Evolutionary conservation across 1,139 yeast genomes (phyloP).

Genomic region (Sugiyamaella neomexicana): DNA sequence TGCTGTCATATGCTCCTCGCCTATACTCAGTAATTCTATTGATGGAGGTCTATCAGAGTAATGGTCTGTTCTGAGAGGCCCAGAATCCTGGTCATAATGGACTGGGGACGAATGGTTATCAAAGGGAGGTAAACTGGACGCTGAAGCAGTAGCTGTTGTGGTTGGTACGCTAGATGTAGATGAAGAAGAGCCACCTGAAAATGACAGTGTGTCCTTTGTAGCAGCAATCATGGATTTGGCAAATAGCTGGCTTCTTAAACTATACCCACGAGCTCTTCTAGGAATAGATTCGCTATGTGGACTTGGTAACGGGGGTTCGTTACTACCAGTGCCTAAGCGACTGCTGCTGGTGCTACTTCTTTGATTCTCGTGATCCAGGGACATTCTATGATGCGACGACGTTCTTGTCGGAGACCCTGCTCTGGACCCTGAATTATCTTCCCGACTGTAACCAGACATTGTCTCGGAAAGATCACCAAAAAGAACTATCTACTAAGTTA

Average conservation of each 20-base stretch:
- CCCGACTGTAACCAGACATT: not conserved
- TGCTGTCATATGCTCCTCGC: not conserved
- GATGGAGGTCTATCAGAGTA: slow-evolving; percentile 6
- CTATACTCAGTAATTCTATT: not conserved
- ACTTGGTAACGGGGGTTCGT: not conserved
- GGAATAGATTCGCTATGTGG: slow-evolving; percentile 6
- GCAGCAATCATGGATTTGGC: slow-evolving; percentile 45
- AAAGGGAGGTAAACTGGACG: too few species aligned
- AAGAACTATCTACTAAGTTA: too few species aligned
- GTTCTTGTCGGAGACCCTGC: not conserved
- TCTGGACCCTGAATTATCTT: not conserved
- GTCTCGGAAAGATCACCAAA: not conserved
- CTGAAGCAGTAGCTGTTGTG: too few species aligned
- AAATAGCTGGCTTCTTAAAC: slow-evolving; percentile 71
- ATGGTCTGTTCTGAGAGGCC: not conserved
- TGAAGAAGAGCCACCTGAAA: slow-evolving; percentile 4
- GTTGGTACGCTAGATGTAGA: not conserved
- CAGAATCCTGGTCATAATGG: slow-evolving; percentile 6
- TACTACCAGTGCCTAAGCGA: too few species aligned
- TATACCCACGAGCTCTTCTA: slow-evolving; percentile 54
- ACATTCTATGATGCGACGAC: not conserved
- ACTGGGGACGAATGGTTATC: not conserved
- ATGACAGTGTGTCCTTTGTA: slow-evolving; percentile 26
- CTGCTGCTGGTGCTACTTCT: too few species aligned
- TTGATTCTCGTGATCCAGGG: not conserved